Evolutionary conservation across 2,329 filamentous ascomycete species (phyloP).

Genomic region (Tolypocladium paradoxum): DNA sequence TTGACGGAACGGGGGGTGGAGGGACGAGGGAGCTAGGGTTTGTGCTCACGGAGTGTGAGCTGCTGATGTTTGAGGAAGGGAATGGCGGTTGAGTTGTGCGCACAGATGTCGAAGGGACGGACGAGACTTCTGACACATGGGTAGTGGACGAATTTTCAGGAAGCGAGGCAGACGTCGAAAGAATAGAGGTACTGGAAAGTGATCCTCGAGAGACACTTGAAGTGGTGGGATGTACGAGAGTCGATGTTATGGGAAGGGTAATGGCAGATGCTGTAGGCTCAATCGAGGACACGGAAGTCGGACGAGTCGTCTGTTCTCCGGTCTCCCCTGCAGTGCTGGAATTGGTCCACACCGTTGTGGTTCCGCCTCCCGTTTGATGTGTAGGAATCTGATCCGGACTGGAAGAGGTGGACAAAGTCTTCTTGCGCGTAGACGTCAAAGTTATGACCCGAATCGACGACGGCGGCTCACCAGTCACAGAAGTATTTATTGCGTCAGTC

Average conservation of each 20-base stretch:
- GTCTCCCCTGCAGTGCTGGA: too few species aligned
- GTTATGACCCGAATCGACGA: neutral
- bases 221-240: neutral
- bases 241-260: neutral
- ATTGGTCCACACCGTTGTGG: too few species aligned
- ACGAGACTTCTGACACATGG: neutral
- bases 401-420: neutral
- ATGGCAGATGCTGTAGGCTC: neutral
- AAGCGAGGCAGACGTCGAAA: neutral
- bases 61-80: neutral
- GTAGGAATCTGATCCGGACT: neutral
- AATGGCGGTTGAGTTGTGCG: neutral
- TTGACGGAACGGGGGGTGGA: slow-evolving; percentile 1
- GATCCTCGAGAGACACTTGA: neutral
- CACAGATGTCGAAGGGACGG: neutral
- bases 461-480: too few species aligned
- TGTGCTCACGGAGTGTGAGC: neutral
- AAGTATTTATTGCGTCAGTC: too few species aligned
- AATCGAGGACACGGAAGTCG: too few species aligned
- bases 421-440: neutral
- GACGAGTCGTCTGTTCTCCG: too few species aligned
- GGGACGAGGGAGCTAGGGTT: neutral
- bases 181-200: neutral
- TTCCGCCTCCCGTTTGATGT: neutral
- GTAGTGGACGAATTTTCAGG: neutral